These are phyloP conservation scores for Triticum timopheevii DNA, from an alignment of 176 grass and related monocot genomes.

Conservation along the genomic window DNA sequence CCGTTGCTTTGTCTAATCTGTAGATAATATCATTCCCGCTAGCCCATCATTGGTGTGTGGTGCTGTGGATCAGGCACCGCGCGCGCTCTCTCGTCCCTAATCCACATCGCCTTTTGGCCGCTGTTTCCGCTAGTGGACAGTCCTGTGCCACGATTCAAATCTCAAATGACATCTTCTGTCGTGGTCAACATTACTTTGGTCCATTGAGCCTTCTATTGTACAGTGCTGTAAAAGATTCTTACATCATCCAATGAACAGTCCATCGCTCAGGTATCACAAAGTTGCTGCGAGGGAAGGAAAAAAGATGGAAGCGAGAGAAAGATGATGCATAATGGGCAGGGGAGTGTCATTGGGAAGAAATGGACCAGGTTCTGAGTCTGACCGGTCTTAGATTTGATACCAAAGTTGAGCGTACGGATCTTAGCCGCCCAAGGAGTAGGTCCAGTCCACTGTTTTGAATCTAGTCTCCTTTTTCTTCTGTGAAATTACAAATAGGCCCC, in stretches of 20 bases:
- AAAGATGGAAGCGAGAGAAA: not conserved
- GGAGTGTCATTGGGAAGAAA: not conserved
- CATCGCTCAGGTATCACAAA: not conserved
- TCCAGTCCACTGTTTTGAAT: not conserved
- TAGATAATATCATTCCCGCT: not conserved
- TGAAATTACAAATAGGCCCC: not conserved
- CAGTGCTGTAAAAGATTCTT: not conserved
- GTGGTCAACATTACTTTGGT: not conserved
- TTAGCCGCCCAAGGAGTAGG: not conserved
- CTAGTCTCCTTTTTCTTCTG: not conserved
- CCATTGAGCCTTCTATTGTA: not conserved
- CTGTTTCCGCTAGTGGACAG: conserved; percentile 3
- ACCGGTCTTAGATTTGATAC: not conserved
- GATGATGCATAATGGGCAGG: not conserved
- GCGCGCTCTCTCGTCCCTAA: not conserved
- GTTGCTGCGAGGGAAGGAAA: not conserved
- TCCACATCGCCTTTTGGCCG: not conserved
- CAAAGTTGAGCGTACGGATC: not conserved
- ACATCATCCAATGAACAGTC: not conserved
- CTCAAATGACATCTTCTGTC: not conserved
- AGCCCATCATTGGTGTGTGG: not conserved
- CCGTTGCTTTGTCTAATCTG: not conserved
- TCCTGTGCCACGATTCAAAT: not conserved
- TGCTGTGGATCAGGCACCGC: not conserved
- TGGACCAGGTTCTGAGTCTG: not conserved